A percentile compares a stretch with the other conserved stretches of the same genome.
These are phyloP conservation scores for Solanum habrochaites DNA, from an alignment of 257 asterid genomes.

Conservation along the genomic window DNA sequence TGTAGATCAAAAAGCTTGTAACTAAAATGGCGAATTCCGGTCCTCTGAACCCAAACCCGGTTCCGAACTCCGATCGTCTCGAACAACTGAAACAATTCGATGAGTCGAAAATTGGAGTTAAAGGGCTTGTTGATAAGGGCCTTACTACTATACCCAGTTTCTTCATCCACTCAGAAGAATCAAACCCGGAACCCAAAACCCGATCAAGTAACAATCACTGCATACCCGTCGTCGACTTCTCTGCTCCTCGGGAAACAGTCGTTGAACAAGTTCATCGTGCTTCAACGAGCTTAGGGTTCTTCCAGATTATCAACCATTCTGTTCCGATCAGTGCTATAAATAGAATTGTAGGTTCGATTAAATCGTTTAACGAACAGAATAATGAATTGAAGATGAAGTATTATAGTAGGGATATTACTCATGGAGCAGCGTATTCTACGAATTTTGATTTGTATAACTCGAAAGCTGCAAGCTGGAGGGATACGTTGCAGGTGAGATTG, in stretches of 20 bases:
- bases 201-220: neutral
- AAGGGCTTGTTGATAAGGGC: conserved; percentile 31
- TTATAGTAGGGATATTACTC: conserved; percentile 12
- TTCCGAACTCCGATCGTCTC: conserved; percentile 7
- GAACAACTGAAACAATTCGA: conserved; percentile 19
- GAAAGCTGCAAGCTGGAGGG: conserved; percentile 39
- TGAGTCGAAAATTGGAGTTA: conserved; percentile 30
- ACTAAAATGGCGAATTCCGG: neutral
- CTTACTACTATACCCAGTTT: conserved; percentile 13
- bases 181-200: neutral
- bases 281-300: conserved; percentile 17
- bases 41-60: neutral
- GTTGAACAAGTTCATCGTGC: conserved; percentile 18
- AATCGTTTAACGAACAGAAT: conserved; percentile 15
- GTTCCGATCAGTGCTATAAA: conserved; percentile 2
- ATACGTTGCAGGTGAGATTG: conserved; percentile 17
- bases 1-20: neutral
- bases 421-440: conserved; percentile 15
- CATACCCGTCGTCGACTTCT: conserved; percentile 26
- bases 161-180: conserved; percentile 11
- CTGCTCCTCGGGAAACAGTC: conserved; percentile 6
- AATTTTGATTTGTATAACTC: conserved; percentile 31
- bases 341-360: neutral
- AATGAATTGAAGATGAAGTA: conserved; percentile 13
- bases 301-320: conserved; percentile 27